Percentiles rank a stretch among this genome's conserved stretches.
Evolutionary conservation across 441 rosid species (phyloP).

Genomic region (Croton laevigatus): DNA sequence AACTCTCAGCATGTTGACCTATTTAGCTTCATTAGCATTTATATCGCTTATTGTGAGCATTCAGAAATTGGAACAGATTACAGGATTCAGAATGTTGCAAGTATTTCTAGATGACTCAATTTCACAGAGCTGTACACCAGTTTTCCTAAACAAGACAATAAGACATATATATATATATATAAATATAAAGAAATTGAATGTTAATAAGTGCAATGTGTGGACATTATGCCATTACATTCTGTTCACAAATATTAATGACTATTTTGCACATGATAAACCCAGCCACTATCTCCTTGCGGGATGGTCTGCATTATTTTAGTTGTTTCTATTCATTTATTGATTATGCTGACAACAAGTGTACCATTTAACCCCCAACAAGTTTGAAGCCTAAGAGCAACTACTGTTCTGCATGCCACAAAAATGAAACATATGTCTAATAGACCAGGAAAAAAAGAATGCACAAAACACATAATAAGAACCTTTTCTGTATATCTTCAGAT

Average conservation of each 20-base stretch:
- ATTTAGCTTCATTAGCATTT: neutral
- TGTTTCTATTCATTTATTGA: neutral
- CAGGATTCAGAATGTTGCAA: neutral
- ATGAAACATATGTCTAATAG: neutral
- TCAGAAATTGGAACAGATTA: neutral
- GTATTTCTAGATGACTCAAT: neutral
- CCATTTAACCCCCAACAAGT: too few species aligned
- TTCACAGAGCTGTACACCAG: neutral
- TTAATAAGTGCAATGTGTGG: neutral
- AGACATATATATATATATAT: too few species aligned
- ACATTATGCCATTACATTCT: neutral
- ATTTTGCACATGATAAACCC: neutral
- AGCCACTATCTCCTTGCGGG: neutral
- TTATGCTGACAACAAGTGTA: neutral
- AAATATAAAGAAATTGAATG: neutral
- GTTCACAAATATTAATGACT: neutral
- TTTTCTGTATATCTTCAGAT: slow-evolving; percentile 79
- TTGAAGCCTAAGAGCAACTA: neutral
- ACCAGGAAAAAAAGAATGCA: neutral
- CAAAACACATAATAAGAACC: slow-evolving; percentile 36
- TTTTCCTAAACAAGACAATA: too few species aligned
- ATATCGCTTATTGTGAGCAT: neutral
- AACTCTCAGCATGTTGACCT: neutral
- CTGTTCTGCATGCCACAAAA: neutral
- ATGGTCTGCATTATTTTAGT: neutral